A percentile compares a stretch with the other conserved stretches of the same genome.
These are phyloP conservation scores for Trichocomaceae sp. DNA, from an alignment of 2,329 filamentous ascomycete genomes.

Conservation along the genomic window DNA sequence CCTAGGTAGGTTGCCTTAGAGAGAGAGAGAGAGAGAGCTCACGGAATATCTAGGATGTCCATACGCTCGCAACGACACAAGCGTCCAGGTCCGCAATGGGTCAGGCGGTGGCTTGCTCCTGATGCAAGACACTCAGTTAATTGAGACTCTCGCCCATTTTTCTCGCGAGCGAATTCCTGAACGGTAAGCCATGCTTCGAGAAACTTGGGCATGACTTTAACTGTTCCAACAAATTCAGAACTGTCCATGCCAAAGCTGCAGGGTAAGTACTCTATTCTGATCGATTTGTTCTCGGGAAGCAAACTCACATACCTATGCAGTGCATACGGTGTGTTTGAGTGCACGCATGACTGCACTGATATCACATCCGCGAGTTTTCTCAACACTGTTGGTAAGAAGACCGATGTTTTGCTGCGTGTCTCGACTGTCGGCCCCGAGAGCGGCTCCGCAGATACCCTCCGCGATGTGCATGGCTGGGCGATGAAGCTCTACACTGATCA, in stretches of 20 bases:
- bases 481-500: constrained; percentile 50
- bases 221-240: constrained; percentile 19
- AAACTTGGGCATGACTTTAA: neutral
- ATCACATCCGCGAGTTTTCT: constrained; percentile 52
- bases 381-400: constrained; percentile 50
- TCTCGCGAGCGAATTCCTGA: constrained; percentile 58
- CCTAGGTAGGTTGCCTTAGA: neutral
- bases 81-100: constrained; percentile 20
- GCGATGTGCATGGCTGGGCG: constrained; percentile 46
- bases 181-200: constrained; percentile 24
- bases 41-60: constrained; percentile 19
- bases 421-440: constrained; percentile 44
- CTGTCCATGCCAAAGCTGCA: constrained; percentile 55
- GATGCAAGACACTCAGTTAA: constrained; percentile 55
- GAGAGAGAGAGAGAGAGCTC: neutral
- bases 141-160: constrained; percentile 57
- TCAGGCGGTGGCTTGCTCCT: constrained; percentile 37
- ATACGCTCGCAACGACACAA: constrained; percentile 20
- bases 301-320: neutral
- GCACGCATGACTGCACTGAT: constrained; percentile 53
- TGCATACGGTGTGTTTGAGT: constrained; percentile 55
- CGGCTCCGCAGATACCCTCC: constrained; percentile 44
- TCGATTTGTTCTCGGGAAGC: neutral
- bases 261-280: constrained; percentile 25
- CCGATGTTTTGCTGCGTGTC: constrained; percentile 42